These are phyloP conservation scores for Favolaschia claudopus DNA, from an alignment of 768 basidiomycete genomes.

Conservation along the genomic window DNA sequence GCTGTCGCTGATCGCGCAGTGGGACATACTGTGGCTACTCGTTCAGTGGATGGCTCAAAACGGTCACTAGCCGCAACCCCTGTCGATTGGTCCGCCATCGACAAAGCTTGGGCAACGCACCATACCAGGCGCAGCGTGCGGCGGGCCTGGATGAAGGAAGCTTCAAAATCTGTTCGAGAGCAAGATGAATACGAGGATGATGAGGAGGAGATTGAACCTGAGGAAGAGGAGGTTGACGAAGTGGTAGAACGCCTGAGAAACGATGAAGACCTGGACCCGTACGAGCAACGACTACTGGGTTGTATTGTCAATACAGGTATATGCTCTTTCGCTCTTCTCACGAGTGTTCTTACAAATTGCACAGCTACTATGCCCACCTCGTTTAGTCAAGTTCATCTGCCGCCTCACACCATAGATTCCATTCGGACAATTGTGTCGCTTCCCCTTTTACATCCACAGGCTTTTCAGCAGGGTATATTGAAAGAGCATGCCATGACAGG, in stretches of 20 bases:
- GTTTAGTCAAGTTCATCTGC: conserved; percentile 89
- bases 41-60: conserved; percentile 34
- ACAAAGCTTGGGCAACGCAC: conserved; percentile 70
- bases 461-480: conserved; percentile 88
- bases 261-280: conserved; percentile 76
- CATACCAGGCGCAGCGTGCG: conserved; percentile 58
- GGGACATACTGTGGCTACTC: too few species aligned
- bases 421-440: conserved; percentile 91
- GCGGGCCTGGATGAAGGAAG: conserved; percentile 67
- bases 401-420: conserved; percentile 87
- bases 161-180: conserved; percentile 39
- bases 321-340: conserved; percentile 27
- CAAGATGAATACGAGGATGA: conserved; percentile 45
- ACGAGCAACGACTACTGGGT: conserved; percentile 81
- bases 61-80: conserved; percentile 60
- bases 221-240: conserved; percentile 69
- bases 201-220: conserved; percentile 46
- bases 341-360: conserved; percentile 11
- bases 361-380: conserved; percentile 80
- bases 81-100: conserved; percentile 73
- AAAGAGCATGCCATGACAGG: conserved; percentile 93
- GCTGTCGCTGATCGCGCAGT: conserved; percentile 49
- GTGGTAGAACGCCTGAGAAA: conserved; percentile 80
- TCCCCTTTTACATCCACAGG: conserved; percentile 84
- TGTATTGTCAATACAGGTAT: conserved; percentile 87